Percentiles rank a stretch among this genome's conserved stretches.
phyloP scores from a whole-genome alignment of 1,284 basidiomycete species.

The Chalciporus sp. region DNA sequence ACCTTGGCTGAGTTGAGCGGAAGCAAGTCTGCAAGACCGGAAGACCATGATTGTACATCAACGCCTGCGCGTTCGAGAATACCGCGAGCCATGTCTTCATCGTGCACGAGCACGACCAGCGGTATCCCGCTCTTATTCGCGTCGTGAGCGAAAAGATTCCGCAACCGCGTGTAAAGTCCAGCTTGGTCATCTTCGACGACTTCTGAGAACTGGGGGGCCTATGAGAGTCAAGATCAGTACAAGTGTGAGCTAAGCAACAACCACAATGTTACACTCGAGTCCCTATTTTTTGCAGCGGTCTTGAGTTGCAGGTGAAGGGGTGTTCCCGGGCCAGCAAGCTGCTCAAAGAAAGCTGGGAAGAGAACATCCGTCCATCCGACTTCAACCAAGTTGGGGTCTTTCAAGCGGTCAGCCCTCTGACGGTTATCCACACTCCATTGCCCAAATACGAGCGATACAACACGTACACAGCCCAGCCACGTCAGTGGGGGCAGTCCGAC shows the following conservation, averaged over 20 bases:
- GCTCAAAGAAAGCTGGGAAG: slow-evolving; percentile 29
- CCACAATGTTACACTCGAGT: slow-evolving; percentile 19
- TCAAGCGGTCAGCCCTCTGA: slow-evolving; percentile 18
- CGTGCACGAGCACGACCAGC: slow-evolving; percentile 32
- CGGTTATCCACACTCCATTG: slow-evolving; percentile 30
- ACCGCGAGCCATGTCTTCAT: slow-evolving; percentile 34
- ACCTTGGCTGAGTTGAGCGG: slow-evolving; percentile 7
- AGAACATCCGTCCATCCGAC: slow-evolving; percentile 35
- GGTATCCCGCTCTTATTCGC: slow-evolving; percentile 21
- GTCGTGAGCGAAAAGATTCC: slow-evolving; percentile 23
- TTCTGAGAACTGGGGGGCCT: slow-evolving; percentile 25
- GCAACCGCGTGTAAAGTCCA: slow-evolving; percentile 22
- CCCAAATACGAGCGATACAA: slow-evolving; percentile 32
- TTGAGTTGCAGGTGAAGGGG: slow-evolving; percentile 26
- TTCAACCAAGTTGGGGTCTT: slow-evolving; percentile 21
- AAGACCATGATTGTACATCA: slow-evolving; percentile 19
- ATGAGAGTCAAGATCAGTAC: background rate
- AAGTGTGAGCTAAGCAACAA: background rate
- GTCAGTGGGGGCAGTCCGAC: slow-evolving; percentile 26
- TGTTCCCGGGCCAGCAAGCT: slow-evolving; percentile 7
- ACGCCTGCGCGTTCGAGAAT: slow-evolving; percentile 28
- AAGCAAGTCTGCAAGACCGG: slow-evolving; percentile 27
- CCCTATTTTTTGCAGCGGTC: slow-evolving; percentile 12
- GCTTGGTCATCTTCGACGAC: slow-evolving; percentile 13
- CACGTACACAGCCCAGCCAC: slow-evolving; percentile 30